Evolutionary conservation across 2,329 filamentous ascomycete genomes (phyloP), one percentile per base, ranked within the genome.

Genomic region (Botrytis squamosa): DNA sequence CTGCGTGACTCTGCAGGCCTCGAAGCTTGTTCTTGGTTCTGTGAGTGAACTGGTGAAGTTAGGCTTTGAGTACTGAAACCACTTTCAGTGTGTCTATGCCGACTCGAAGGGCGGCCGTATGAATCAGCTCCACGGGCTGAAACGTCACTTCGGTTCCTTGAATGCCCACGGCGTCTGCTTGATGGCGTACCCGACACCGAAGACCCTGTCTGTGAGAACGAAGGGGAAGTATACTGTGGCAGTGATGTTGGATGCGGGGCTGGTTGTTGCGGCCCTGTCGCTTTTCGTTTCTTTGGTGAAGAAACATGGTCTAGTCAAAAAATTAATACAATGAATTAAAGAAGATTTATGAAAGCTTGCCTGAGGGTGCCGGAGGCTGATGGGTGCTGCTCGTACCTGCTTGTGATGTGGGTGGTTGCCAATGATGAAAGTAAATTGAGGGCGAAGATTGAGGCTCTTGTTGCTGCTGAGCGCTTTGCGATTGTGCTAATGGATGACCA

Each of bases 351-450:
- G 82, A 82, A 85, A 85, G 77, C 79, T 89, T 91, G 89, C 91
- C 90, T 84, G 92, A 91, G 80, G 93, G 91, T 75, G 92, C 92
- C 79, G 88, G 88, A 75, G 92, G 91, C 81, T 92, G 90, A 79
- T 90, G 89, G 73, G 88, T 86, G 81, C 86, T 84, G 76, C 86
- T 77, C 59, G 77, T 84, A 74, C 88, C 86, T 76, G 86, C 85
- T 82, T 92, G 88, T 76, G 89, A 88, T 36, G 86, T 88, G 22
- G 94, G 94, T 64, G 94, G 94, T 74, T 95, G 92, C 94, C 94
- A 97, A 81, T 97, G 93, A 80, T 97, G 93, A 81, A 97, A 97
- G 82, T 93, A 96, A 66, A 97, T 92, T 36, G 91, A 92, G 0
- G 92, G 90, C 59, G 92, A 93, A 29, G 89, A 87, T 65, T 80